Percentiles rank a stretch among this genome's conserved stretches.
These are phyloP conservation scores for Periconia sp. DNA, from an alignment of 2,329 filamentous ascomycete genomes.

Conservation along the genomic window DNA sequence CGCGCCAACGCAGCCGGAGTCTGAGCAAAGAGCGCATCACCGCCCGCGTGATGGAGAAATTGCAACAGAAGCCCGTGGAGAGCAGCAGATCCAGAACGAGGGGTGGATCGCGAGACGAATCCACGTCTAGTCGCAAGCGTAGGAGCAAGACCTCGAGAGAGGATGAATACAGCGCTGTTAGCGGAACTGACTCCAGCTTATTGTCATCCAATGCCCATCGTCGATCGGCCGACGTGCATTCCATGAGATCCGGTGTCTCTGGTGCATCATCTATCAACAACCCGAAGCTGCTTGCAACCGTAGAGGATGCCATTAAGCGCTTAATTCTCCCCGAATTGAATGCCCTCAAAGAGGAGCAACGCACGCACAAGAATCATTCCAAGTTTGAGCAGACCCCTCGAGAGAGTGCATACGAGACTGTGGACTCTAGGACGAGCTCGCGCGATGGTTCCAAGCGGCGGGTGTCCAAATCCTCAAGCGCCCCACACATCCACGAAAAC, in stretches of 20 bases:
- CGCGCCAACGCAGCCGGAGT: slow-evolving; percentile 62
- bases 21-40: slow-evolving; percentile 67
- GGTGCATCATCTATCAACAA: slow-evolving; percentile 79
- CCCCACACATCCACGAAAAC: slow-evolving; percentile 56
- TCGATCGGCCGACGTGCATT: slow-evolving; percentile 59
- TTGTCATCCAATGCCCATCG: slow-evolving; percentile 61
- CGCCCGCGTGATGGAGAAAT: slow-evolving; percentile 69
- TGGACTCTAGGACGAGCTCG: slow-evolving; percentile 55
- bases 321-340: slow-evolving; percentile 90
- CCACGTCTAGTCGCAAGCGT: slow-evolving; percentile 44
- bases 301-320: slow-evolving; percentile 88
- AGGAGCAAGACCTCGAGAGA: slow-evolving; percentile 48
- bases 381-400: slow-evolving; percentile 64
- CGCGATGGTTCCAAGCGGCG: slow-evolving; percentile 52
- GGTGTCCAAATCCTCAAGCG: slow-evolving; percentile 63
- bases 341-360: slow-evolving; percentile 87
- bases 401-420: slow-evolving; percentile 57
- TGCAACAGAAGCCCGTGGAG: slow-evolving; percentile 52
- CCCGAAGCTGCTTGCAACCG: slow-evolving; percentile 84
- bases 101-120: slow-evolving; percentile 30
- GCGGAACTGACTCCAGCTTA: slow-evolving; percentile 63
- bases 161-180: slow-evolving; percentile 21
- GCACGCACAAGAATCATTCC: slow-evolving; percentile 69
- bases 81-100: slow-evolving; percentile 36
- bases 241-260: slow-evolving; percentile 58